phyloP scores from a whole-genome alignment of 2,329 filamentous ascomycete species.

The Aspergillus chevalieri region DNA sequence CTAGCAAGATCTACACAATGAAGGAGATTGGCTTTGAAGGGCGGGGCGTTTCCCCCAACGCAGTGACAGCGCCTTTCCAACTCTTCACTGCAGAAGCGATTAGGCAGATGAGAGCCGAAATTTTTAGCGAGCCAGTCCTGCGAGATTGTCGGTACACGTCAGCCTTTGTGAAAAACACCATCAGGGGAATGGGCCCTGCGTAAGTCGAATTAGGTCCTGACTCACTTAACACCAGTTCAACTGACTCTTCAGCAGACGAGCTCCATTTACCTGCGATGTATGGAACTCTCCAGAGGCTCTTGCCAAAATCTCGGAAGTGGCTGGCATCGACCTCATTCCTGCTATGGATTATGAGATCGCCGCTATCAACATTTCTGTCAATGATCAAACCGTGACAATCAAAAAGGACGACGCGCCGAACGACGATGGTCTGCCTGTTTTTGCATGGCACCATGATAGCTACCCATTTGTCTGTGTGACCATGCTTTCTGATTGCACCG shows the following conservation, averaged over 20 bases:
- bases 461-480: slow-evolving; percentile 62
- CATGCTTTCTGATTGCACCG: slow-evolving; percentile 58
- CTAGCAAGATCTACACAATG: slow-evolving; percentile 51
- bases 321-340: slow-evolving; percentile 53
- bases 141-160: slow-evolving; percentile 52
- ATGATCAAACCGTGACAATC: slow-evolving; percentile 17
- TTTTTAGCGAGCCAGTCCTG: slow-evolving; percentile 51
- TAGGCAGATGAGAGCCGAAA: slow-evolving; percentile 53
- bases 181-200: slow-evolving; percentile 50
- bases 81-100: slow-evolving; percentile 57
- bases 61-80: slow-evolving; percentile 57
- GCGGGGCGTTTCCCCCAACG: slow-evolving; percentile 54
- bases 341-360: slow-evolving; percentile 54
- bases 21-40: slow-evolving; percentile 45
- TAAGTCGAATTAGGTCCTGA: slow-evolving; percentile 31
- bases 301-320: slow-evolving; percentile 49
- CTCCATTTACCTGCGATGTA: slow-evolving; percentile 56
- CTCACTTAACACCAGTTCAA: slow-evolving; percentile 20
- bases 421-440: slow-evolving; percentile 48
- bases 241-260: slow-evolving; percentile 45
- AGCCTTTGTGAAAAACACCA: slow-evolving; percentile 47
- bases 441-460: slow-evolving; percentile 59
- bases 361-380: slow-evolving; percentile 51
- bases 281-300: slow-evolving; percentile 53
- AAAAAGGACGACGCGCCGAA: slow-evolving; percentile 24